Evolutionary conservation across 306 rosid genomes (phyloP), one percentile per base, ranked within the genome.

Genomic region (Trifolium pratense): DNA sequence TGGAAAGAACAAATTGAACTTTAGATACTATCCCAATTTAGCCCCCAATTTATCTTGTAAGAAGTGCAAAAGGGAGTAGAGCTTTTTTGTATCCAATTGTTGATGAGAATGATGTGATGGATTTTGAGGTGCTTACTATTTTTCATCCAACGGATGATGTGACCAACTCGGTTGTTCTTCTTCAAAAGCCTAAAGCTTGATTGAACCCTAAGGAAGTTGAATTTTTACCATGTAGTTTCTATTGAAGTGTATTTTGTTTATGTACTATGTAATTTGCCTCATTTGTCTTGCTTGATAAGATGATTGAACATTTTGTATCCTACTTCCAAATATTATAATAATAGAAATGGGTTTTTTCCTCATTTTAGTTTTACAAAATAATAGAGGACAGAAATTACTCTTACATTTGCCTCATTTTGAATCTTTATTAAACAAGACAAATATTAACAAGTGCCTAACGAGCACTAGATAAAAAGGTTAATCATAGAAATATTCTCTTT

Each of bases 11-110:
- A 36, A 51, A 61, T 31, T 23, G 1, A 61, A 73, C 75, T 43
- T 82, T 6, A 40, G 69, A 76, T 79, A 8, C 79, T 4, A 7
- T 58, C 17, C 18, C 6, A 13, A n/a, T n/a, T n/a, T n/a, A n/a
- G n/a, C n/a, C n/a, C n/a, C n/a, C n/a, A n/a, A n/a, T n/a, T n/a
- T n/a, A n/a, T n/a, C n/a, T n/a, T n/a, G n/a, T n/a, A n/a, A 86
- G 97, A 80, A 89, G 92, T 68, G 92, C 95, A 43, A 86, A 87
- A 60, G 90, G 97, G 45, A 88, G 89, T 5, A 84, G 97, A 64
- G 92, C 85, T 23, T 91, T 89, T 79, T 73, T 91, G 83, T 91
- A 87, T 83, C 97, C 97, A 6, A 31, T 87, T 34, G 75, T 91
- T 68, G 83, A 89, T 26, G 87, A 83, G 40, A 66, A 55, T 56